Evolutionary conservation across 116 monocot species (phyloP).

Genomic region (Cymodocea nodosa): DNA sequence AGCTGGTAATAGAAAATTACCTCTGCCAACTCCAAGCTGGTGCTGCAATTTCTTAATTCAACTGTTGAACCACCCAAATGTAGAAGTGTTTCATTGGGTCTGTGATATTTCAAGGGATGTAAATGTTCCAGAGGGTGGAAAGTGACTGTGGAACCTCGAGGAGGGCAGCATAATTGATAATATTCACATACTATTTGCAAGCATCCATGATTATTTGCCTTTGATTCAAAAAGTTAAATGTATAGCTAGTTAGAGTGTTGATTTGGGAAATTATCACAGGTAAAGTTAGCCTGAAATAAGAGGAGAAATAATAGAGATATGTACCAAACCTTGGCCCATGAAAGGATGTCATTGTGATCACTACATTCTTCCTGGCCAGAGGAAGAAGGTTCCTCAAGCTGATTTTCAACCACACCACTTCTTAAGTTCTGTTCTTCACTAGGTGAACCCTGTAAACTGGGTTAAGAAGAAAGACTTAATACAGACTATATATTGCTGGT

Average conservation of each 20-base stretch:
- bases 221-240: no score
- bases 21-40: constrained; percentile 74
- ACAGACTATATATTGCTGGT: neutral
- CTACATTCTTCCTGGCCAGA: constrained; percentile 57
- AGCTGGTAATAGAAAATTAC: constrained; percentile 15
- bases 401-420: constrained; percentile 38
- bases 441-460: constrained; percentile 55
- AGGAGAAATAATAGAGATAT: neutral
- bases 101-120: constrained; percentile 74
- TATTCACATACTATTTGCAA: constrained; percentile 84
- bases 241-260: no score
- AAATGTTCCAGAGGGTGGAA: constrained; percentile 96
- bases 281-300: constrained; percentile 21
- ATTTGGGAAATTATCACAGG: neutral
- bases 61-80: constrained; percentile 73
- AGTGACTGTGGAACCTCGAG: constrained; percentile 69
- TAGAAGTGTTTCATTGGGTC: constrained; percentile 78
- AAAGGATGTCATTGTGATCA: constrained; percentile 52
- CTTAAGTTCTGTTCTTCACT: constrained; percentile 48
- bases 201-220: constrained; percentile 73
- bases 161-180: constrained; percentile 57
- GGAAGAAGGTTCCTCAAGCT: constrained; percentile 71
- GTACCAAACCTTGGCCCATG: constrained; percentile 82
- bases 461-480: neutral
- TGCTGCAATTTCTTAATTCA: constrained; percentile 63